Evolutionary conservation across 768 basidiomycete genomes (phyloP).

Genomic region (Lactarius tabidus): DNA sequence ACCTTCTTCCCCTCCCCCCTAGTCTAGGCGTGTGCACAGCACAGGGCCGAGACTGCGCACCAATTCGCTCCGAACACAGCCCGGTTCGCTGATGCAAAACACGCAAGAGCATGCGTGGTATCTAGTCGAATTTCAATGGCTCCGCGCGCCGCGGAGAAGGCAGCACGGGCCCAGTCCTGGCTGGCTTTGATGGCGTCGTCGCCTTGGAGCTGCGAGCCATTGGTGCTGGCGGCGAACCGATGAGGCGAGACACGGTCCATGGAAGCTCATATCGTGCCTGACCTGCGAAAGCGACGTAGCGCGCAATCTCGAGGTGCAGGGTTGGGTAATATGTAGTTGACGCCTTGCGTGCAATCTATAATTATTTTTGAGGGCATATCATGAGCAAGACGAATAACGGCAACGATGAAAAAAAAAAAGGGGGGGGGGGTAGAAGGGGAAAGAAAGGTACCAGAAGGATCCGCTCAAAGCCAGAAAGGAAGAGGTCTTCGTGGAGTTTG

Average conservation of each 20-base stretch:
- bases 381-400: background rate
- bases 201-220: conserved; percentile 33
- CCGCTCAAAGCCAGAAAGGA: conserved; percentile 87
- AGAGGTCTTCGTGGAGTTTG: conserved; percentile 81
- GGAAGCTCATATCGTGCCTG: conserved; percentile 74
- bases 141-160: conserved; percentile 24
- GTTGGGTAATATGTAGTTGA: conserved; percentile 92
- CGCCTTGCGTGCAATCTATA: conserved; percentile 89
- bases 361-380: background rate
- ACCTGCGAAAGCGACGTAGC: conserved; percentile 69
- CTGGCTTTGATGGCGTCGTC: background rate
- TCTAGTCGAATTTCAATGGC: conserved; percentile 20
- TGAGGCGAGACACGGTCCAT: conserved; percentile 71
- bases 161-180: conserved; percentile 5
- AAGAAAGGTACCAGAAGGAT: conserved; percentile 68
- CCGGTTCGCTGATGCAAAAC: conserved; percentile 2
- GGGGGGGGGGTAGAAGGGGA: background rate
- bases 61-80: conserved; percentile 4
- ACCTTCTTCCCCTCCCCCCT: background rate
- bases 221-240: conserved; percentile 70
- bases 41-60: background rate
- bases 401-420: background rate
- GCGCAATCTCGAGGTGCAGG: conserved; percentile 88
- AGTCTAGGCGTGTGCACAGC: background rate
- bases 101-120: background rate